Conservation (phyloP, 23 red algal species). For the Gracilariopsis chorda region DNA sequence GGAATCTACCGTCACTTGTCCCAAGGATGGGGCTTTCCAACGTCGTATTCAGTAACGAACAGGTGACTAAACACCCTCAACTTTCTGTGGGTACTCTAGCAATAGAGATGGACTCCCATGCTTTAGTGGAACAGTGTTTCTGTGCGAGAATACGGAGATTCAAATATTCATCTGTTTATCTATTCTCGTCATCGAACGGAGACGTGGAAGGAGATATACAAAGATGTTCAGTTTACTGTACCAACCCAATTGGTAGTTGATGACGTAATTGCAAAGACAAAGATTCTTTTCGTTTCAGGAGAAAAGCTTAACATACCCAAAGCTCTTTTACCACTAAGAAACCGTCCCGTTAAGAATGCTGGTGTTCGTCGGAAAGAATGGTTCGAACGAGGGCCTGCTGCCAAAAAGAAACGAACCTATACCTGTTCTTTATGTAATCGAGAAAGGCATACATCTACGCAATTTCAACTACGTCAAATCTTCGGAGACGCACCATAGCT, state of each 20-base stretch:
- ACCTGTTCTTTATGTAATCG: no score
- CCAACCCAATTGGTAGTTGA: not conserved
- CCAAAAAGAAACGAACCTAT: not conserved
- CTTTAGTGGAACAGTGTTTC: not conserved
- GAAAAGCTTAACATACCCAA: constrained; percentile 11
- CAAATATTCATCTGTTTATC: constrained; percentile 12
- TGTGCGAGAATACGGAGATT: not conserved
- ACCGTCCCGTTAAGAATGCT: constrained; percentile 30
- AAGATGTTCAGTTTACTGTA: not conserved
- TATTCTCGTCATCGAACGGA: not conserved
- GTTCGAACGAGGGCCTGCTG: constrained; percentile 3
- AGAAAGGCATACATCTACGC: no score
- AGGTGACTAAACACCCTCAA: not conserved
- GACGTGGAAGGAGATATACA: not conserved
- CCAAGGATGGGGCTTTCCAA: not conserved
- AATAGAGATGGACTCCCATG: constrained; percentile 21
- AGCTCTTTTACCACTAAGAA: constrained; percentile 7
- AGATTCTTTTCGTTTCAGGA: not conserved
- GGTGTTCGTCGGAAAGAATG: not conserved
- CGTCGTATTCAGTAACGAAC: not conserved
- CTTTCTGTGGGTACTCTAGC: not conserved
- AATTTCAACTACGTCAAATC: no score
- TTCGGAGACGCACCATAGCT: no score
- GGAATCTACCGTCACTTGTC: constrained; percentile 9
- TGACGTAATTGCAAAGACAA: not conserved